These are phyloP conservation scores for Sicyos edulis DNA, from an alignment of 306 rosid genomes.

Conservation along the genomic window DNA sequence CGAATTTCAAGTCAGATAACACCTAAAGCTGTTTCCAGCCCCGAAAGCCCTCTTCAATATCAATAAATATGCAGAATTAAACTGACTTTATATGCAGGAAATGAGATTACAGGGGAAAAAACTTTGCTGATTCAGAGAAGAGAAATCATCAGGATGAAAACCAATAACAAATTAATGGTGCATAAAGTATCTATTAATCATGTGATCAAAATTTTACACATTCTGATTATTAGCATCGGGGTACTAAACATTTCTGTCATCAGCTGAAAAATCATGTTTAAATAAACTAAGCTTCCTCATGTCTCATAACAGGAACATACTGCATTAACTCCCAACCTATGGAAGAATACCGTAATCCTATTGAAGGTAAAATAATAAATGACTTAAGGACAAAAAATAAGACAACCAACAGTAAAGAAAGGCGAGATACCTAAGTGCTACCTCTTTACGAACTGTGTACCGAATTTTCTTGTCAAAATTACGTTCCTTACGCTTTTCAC, in stretches of 20 bases:
- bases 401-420: slow-evolving; percentile 24
- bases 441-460: slow-evolving; percentile 75
- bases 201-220: background rate
- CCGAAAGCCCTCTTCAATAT: background rate
- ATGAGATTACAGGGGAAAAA: background rate
- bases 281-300: background rate
- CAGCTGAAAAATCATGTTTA: background rate
- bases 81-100: background rate
- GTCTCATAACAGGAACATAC: background rate
- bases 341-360: background rate
- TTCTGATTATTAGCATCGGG: background rate
- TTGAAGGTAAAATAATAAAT: slow-evolving; percentile 3
- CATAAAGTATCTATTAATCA: slow-evolving; percentile 10
- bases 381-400: slow-evolving; percentile 1
- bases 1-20: background rate
- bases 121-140: background rate
- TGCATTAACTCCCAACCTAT: background rate
- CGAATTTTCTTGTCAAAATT: slow-evolving; percentile 79
- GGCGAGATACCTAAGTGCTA: slow-evolving; percentile 57
- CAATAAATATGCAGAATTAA: background rate
- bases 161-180: background rate
- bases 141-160: background rate
- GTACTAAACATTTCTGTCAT: background rate
- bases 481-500: slow-evolving; percentile 71
- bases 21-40: slow-evolving; percentile 6